These are phyloP conservation scores for Lodderomyces oxycetoniae DNA, from an alignment of 1,139 yeast species.

Conservation along the genomic window DNA sequence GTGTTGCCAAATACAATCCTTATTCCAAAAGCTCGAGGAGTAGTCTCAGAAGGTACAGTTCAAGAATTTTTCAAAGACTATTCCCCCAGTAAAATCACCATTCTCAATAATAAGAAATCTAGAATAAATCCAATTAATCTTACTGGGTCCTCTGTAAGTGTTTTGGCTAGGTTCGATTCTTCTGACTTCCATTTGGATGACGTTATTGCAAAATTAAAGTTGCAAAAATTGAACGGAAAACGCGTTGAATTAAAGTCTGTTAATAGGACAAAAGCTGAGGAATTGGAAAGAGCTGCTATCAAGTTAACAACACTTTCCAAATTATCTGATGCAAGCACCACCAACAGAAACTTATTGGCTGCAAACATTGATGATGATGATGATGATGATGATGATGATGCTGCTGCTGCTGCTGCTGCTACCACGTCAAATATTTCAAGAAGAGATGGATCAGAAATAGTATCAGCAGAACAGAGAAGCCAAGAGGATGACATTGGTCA, in stretches of 20 bases:
- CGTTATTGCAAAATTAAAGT: conserved; percentile 37
- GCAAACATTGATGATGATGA: not conserved
- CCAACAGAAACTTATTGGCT: not conserved
- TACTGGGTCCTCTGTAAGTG: conserved; percentile 35
- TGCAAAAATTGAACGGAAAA: conserved; percentile 26
- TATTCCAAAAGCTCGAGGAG: conserved; percentile 42
- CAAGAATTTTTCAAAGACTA: conserved; percentile 41
- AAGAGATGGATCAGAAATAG: not conserved
- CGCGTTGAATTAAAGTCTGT: conserved; percentile 38
- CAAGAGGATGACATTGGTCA: not conserved
- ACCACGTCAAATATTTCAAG: not conserved
- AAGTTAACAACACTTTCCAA: not conserved
- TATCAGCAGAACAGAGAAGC: not conserved
- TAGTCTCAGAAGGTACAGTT: conserved; percentile 37
- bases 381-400: no score
- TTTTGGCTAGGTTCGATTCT: conserved; percentile 48
- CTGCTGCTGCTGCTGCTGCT: no score
- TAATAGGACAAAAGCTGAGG: conserved; percentile 40
- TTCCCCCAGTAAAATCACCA: conserved; percentile 43
- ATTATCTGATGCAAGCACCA: not conserved
- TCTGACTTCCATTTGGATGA: conserved; percentile 34
- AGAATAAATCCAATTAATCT: conserved; percentile 13
- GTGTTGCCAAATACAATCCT: conserved; percentile 45
- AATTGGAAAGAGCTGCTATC: conserved; percentile 18
- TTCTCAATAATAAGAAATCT: conserved; percentile 30